Conservation (phyloP, 164 flowering plant genomes). For the Stephania japonica region DNA sequence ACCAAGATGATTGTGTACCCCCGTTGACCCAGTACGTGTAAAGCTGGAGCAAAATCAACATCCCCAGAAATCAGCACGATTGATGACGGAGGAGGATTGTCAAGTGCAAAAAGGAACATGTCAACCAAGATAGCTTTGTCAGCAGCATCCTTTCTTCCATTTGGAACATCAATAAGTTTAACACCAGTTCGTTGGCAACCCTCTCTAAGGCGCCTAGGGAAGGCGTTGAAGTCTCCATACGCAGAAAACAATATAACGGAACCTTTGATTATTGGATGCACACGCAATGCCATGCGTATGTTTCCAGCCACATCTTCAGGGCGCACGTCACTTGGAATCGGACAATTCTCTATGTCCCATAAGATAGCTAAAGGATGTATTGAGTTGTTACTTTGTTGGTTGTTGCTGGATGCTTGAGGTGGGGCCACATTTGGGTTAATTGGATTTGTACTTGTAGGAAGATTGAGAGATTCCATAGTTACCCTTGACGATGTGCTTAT, state of each 20-base stretch:
- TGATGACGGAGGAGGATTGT: conserved; percentile 85
- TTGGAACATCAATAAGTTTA: conserved; percentile 90
- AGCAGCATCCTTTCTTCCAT: conserved; percentile 96
- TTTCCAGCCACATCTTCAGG: conserved; percentile 95
- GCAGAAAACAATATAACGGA: conserved; percentile 81
- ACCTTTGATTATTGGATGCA: conserved; percentile 79
- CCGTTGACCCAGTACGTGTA: conserved; percentile 93
- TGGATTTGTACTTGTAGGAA: conserved; percentile 5
- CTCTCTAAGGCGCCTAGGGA: conserved; percentile 84
- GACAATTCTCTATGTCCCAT: conserved; percentile 98
- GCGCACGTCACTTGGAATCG: conserved; percentile 83
- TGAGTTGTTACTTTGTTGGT: conserved; percentile 27
- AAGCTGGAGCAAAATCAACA: conserved; percentile 94
- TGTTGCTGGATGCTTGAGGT: conserved; percentile 17
- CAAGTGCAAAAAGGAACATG: conserved; percentile 97
- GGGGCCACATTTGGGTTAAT: conserved; percentile 22
- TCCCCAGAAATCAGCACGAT: conserved; percentile 93
- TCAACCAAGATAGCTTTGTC: conserved; percentile 95
- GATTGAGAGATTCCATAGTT: conserved; percentile 16
- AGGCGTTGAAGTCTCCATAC: conserved; percentile 91
- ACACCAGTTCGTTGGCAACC: conserved; percentile 98
- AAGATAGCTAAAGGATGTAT: conserved; percentile 65
- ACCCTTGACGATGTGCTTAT: conserved; percentile 12
- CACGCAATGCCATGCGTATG: conserved; percentile 82
- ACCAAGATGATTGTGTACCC: conserved; percentile 88